Conservation (phyloP, 257 asterid species). For the Anisodus acutangulus region DNA sequence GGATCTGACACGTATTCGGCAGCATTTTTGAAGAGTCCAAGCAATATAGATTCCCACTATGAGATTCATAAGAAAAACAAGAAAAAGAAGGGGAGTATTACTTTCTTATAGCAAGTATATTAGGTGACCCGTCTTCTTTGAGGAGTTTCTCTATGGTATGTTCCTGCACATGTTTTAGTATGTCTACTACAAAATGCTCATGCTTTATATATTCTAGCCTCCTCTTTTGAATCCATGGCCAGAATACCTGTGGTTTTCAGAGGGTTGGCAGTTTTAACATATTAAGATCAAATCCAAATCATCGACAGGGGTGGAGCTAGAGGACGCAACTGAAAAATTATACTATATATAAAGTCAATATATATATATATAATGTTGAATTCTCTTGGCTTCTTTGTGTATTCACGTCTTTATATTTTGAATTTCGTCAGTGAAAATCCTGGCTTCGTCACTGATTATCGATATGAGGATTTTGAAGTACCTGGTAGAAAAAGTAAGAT, state of each 20-base stretch:
- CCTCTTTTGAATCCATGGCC: conserved; percentile 66
- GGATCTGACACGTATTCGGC: neutral
- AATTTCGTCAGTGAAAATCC: no score
- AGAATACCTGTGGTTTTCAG: neutral
- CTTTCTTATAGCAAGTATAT: conserved; percentile 57
- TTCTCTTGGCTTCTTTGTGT: no score
- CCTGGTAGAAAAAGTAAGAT: conserved; percentile 73
- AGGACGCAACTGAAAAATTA: no score
- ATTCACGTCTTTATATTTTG: no score
- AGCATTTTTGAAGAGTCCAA: neutral
- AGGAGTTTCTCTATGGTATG: conserved; percentile 48
- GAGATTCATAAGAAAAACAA: neutral
- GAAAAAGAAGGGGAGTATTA: neutral
- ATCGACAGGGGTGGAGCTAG: neutral
- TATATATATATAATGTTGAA: no score
- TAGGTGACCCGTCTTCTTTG: conserved; percentile 49
- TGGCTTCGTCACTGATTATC: neutral
- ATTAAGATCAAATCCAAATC: neutral
- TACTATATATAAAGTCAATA: no score
- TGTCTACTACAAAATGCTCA: conserved; percentile 59
- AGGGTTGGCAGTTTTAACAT: neutral
- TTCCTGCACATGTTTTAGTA: conserved; percentile 57
- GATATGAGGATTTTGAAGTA: conserved; percentile 27
- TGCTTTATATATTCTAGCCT: conserved; percentile 60
- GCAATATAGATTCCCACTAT: neutral